A percentile compares a stretch with the other conserved stretches of the same genome.
Evolutionary conservation across 1,139 yeast genomes (phyloP).

Genomic region (Debaryomycetaceae sp.): DNA sequence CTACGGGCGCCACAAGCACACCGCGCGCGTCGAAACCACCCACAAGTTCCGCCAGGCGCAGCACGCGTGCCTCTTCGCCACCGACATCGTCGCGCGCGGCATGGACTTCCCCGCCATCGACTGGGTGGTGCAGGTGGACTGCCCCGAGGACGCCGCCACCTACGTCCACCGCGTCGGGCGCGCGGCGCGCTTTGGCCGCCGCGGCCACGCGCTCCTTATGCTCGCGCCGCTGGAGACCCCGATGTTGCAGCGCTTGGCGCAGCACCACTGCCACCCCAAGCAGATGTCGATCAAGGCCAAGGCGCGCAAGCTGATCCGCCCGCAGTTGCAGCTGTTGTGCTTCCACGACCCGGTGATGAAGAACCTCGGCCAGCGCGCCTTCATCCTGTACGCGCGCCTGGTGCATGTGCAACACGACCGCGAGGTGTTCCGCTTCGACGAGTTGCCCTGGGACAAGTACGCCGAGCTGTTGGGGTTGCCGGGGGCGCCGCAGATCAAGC

Average conservation of each 20-base stretch:
- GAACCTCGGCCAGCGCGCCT: constrained; percentile 93
- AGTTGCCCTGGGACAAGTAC: constrained; percentile 73
- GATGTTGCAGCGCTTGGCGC: constrained; percentile 60
- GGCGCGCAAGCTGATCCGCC: constrained; percentile 72
- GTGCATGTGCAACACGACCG: constrained; percentile 85
- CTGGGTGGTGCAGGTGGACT: constrained; percentile 95
- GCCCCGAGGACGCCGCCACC: constrained; percentile 94
- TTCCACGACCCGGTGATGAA: constrained; percentile 90
- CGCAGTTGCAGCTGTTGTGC: constrained; percentile 84
- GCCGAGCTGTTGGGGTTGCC: constrained; percentile 91
- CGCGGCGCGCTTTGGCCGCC: constrained; percentile 88
- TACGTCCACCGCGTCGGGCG: constrained; percentile 97
- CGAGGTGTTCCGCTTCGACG: constrained; percentile 72
- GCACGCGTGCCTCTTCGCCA: constrained; percentile 85
- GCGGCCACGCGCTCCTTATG: constrained; percentile 82
- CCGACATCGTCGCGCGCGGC: constrained; percentile 97
- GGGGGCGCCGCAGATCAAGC: constrained; percentile 90
- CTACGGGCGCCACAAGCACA: constrained; percentile 94
- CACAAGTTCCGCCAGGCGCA: constrained; percentile 81
- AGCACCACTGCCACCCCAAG: constrained; percentile 64
- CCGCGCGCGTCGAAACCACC: constrained; percentile 86
- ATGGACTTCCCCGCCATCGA: constrained; percentile 95
- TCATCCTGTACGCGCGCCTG: constrained; percentile 83
- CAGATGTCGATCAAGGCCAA: constrained; percentile 72
- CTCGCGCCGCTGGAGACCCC: constrained; percentile 80